These are phyloP conservation scores for Yarrowia divulgata DNA, from an alignment of 805 yeast genomes.

Conservation along the genomic window DNA sequence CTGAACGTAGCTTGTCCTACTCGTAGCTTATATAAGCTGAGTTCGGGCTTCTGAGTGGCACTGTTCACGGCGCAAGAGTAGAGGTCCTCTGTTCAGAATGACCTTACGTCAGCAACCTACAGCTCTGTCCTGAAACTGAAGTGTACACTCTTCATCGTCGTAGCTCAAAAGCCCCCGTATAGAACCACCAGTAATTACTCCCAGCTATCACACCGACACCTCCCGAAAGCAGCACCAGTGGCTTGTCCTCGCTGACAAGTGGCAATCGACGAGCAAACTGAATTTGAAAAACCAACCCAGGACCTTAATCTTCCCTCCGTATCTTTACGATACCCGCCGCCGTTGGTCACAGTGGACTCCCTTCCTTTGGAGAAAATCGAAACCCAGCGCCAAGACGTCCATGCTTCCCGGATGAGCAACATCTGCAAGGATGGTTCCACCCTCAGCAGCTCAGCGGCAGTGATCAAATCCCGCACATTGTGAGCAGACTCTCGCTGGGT, in stretches of 20 bases:
- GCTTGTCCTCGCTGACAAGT: neutral
- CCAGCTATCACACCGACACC: too few species aligned
- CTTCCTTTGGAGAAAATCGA: neutral
- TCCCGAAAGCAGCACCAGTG: neutral
- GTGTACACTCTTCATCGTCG: too few species aligned
- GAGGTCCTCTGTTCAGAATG: too few species aligned
- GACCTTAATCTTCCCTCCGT: slow-evolving; percentile 8
- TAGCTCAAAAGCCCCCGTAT: too few species aligned
- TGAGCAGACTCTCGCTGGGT: neutral
- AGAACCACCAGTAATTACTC: too few species aligned
- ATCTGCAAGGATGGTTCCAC: slow-evolving; percentile 24
- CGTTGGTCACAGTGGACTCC: neutral
- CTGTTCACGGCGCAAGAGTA: too few species aligned
- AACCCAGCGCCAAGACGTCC: slow-evolving; percentile 15
- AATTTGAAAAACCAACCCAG: neutral
- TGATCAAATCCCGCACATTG: slow-evolving; percentile 3
- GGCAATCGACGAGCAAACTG: neutral
- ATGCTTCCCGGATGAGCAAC: slow-evolving; percentile 2
- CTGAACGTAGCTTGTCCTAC: neutral
- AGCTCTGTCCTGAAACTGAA: too few species aligned
- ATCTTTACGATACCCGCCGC: slow-evolving; percentile 7
- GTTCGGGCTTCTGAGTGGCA: too few species aligned
- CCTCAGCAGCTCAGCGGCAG: slow-evolving; percentile 4
- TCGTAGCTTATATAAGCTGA: neutral
- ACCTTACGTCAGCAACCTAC: too few species aligned